phyloP scores from a whole-genome alignment of 768 basidiomycete species.

The Russula ochroleuca region DNA sequence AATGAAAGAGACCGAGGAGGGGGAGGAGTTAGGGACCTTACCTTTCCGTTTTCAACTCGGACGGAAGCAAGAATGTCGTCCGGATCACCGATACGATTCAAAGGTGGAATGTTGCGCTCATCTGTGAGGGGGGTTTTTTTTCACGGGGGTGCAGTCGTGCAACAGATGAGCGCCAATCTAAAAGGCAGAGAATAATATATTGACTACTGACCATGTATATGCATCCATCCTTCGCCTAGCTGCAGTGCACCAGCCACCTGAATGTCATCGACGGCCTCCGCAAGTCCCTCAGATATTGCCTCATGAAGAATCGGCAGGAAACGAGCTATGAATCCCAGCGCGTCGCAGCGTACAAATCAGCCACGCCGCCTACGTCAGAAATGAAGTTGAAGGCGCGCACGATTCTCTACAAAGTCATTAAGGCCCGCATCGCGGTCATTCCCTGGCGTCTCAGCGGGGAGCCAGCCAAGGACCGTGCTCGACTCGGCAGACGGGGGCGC shows the following conservation, averaged over 20 bases:
- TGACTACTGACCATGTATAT: constrained; percentile 53
- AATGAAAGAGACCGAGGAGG: neutral
- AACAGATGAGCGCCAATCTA: neutral
- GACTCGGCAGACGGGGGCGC: constrained; percentile 23
- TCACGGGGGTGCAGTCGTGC: neutral
- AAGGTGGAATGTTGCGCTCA: constrained; percentile 65
- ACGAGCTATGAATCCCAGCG: neutral
- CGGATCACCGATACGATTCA: constrained; percentile 73
- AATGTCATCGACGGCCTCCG: constrained; percentile 58
- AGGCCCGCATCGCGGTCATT: constrained; percentile 46
- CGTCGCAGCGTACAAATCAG: neutral
- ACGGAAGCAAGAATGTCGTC: constrained; percentile 82
- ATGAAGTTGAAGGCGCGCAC: constrained; percentile 41
- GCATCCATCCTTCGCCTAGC: constrained; percentile 79
- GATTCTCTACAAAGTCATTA: constrained; percentile 68
- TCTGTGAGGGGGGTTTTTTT: constrained; percentile 37
- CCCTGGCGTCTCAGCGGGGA: constrained; percentile 28
- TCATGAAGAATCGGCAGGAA: constrained; percentile 47
- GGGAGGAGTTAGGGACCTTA: constrained; percentile 29
- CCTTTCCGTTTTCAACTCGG: constrained; percentile 64
- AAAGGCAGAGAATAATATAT: neutral
- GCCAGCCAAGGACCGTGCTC: constrained; percentile 26
- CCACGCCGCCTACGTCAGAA: neutral
- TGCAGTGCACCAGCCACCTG: constrained; percentile 63
- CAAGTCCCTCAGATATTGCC: constrained; percentile 51